These are phyloP conservation scores for Rhododendron williamsianum DNA, from an alignment of 148 eudicot genomes.

Conservation along the genomic window DNA sequence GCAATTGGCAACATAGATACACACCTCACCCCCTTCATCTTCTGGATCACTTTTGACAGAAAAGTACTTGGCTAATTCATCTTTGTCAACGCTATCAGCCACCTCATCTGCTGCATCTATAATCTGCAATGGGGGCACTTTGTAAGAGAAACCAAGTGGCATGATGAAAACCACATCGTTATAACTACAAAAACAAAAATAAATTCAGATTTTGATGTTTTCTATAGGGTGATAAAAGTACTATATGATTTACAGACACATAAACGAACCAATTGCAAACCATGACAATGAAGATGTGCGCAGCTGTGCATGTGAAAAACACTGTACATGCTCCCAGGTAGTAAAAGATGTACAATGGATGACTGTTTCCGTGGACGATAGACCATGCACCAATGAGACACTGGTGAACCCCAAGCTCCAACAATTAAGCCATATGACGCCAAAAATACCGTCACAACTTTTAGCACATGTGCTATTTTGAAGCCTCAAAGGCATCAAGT, in stretches of 20 bases:
- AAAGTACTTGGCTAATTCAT: slow-evolving; percentile 77
- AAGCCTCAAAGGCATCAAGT: neutral
- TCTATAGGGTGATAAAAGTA: neutral
- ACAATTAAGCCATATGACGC: neutral
- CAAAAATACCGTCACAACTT: neutral
- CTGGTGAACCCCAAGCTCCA: neutral
- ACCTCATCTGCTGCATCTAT: slow-evolving; percentile 82
- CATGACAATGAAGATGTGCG: neutral
- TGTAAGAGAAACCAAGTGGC: neutral
- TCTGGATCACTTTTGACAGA: slow-evolving; percentile 71
- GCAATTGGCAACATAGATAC: slow-evolving; percentile 12
- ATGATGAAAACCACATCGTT: neutral
- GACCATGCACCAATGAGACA: neutral
- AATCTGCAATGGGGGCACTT: slow-evolving; percentile 40
- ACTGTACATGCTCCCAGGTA: neutral
- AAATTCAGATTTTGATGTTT: neutral
- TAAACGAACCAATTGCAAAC: neutral
- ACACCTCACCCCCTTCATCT: slow-evolving; percentile 85
- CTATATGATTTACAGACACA: neutral
- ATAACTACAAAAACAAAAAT: neutral
- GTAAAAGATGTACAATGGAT: neutral
- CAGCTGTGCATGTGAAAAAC: neutral
- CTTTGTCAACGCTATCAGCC: slow-evolving; percentile 67
- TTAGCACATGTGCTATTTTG: neutral
- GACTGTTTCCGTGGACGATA: neutral